Conservation (phyloP, 2,329 filamentous ascomycete species). For the Phaeosphaeriaceae sp. region DNA sequence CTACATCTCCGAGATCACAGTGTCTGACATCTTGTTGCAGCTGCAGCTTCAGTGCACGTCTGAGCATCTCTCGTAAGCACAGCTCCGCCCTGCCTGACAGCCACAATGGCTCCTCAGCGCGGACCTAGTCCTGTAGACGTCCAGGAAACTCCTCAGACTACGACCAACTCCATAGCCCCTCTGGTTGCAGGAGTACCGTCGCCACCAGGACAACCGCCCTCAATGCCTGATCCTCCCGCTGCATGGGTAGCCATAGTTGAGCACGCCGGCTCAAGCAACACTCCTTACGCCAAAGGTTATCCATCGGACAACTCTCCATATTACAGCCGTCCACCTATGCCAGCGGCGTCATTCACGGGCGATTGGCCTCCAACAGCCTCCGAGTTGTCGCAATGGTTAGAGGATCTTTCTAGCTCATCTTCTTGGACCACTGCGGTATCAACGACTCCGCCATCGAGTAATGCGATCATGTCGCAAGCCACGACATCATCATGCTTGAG, state of each 20-base stretch:
- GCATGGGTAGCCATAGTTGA: neutral
- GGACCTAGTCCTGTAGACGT: conserved; percentile 1
- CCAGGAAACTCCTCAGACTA: neutral
- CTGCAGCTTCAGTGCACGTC: conserved; percentile 1
- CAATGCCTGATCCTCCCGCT: neutral
- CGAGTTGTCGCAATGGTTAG: neutral
- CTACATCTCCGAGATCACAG: conserved; percentile 5
- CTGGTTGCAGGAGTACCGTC: neutral
- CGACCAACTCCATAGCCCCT: neutral
- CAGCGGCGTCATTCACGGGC: neutral
- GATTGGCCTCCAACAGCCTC: neutral
- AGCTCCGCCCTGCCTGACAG: conserved; percentile 13
- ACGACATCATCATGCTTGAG: neutral
- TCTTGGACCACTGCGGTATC: neutral
- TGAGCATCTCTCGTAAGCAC: conserved; percentile 26
- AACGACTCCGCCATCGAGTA: neutral
- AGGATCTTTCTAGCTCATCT: neutral
- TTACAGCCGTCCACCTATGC: neutral
- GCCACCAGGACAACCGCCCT: neutral
- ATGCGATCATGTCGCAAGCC: neutral
- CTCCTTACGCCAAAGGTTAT: neutral
- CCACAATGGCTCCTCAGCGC: conserved; percentile 25
- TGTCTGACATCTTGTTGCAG: conserved; percentile 22
- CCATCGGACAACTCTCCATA: neutral
- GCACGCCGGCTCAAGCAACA: neutral